These are phyloP conservation scores for Sugiyamaella sp. DNA, from an alignment of 1,139 yeast species.

Conservation along the genomic window DNA sequence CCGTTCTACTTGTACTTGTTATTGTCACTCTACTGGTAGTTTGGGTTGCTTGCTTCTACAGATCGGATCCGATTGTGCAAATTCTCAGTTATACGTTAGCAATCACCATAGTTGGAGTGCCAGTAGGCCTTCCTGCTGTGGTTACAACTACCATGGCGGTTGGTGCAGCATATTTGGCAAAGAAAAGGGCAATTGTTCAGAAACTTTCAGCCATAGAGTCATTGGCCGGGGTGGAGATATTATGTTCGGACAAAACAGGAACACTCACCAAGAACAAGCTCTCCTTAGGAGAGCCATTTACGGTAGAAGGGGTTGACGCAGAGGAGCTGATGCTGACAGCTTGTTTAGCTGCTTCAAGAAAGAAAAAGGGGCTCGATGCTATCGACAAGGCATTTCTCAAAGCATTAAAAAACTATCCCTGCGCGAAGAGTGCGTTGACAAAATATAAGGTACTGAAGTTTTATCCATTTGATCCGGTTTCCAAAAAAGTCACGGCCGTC, in stretches of 20 bases:
- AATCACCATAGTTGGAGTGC: constrained; percentile 98
- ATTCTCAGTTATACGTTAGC: constrained; percentile 92
- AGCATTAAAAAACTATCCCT: constrained; percentile 67
- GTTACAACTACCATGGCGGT: constrained; percentile 99
- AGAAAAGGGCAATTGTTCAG: constrained; percentile 98
- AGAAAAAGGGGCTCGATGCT: constrained; percentile 98
- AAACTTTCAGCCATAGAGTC: constrained; percentile 98
- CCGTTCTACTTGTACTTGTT: constrained; percentile 85
- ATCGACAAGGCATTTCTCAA: constrained; percentile 97
- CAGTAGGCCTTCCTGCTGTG: constrained; percentile 99
- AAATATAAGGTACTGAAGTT: constrained; percentile 68
- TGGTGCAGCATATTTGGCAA: constrained; percentile 99
- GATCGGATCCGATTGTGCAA: constrained; percentile 84
- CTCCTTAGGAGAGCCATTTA: constrained; percentile 97
- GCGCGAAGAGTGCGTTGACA: constrained; percentile 58
- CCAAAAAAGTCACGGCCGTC: constrained; percentile 70
- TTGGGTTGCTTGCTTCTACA: constrained; percentile 95
- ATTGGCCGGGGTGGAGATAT: constrained; percentile 97
- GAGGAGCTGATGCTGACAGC: constrained; percentile 98
- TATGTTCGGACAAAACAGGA: constrained; percentile 99
- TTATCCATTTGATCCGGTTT: constrained; percentile 74
- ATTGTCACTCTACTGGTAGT: constrained; percentile 84
- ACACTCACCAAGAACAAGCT: constrained; percentile 97
- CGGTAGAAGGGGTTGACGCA: constrained; percentile 98
- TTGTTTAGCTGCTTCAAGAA: constrained; percentile 97